Evolutionary conservation across 2,329 filamentous ascomycete species (phyloP).

Genomic region (Fusarium globosum): DNA sequence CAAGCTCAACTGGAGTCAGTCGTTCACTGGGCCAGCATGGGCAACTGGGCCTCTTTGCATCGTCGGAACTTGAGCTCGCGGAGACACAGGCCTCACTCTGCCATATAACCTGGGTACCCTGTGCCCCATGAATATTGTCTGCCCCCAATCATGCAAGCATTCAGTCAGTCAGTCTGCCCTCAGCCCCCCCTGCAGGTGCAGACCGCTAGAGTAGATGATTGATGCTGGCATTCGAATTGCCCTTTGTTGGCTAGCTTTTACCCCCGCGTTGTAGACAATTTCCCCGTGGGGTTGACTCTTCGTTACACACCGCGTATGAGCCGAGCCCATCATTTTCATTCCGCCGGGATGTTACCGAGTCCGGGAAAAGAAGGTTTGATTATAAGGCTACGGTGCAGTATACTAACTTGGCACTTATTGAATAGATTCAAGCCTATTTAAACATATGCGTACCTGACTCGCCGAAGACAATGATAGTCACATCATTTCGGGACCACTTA

Average conservation of each 20-base stretch:
- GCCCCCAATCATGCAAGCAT: conserved; percentile 1
- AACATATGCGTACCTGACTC: conserved; percentile 12
- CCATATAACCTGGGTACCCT: background rate
- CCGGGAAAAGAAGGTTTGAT: conserved; percentile 2
- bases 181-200: conserved; percentile 21
- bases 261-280: conserved; percentile 30
- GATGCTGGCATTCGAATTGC: conserved; percentile 24
- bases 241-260: background rate
- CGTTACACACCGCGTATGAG: conserved; percentile 21
- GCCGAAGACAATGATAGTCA: background rate
- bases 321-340: conserved; percentile 33
- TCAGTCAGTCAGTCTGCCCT: background rate
- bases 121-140: background rate
- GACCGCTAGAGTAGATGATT: conserved; percentile 18
- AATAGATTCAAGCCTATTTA: background rate
- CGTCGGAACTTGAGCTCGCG: conserved; percentile 35
- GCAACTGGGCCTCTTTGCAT: conserved; percentile 7
- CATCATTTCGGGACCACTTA: background rate
- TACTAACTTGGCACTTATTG: background rate
- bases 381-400: conserved; percentile 11
- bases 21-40: conserved; percentile 23
- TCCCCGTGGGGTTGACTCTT: conserved; percentile 33
- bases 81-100: background rate
- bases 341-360: conserved; percentile 24
- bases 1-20: background rate